Conservation (phyloP, 2,329 filamentous ascomycete genomes). For the Sporothrix variecibatus region DNA sequence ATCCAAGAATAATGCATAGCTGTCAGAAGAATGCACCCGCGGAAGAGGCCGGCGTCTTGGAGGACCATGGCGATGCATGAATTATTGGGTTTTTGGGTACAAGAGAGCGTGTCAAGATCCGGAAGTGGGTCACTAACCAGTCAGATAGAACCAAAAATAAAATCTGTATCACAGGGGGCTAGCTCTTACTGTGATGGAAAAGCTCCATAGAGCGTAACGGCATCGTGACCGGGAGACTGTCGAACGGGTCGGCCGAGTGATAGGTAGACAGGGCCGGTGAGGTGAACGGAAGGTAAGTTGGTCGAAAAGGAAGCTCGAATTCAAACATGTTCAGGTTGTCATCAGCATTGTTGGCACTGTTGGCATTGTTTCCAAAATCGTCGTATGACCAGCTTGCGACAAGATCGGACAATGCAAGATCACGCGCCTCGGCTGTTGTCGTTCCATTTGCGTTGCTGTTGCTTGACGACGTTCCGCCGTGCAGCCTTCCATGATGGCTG, state of each 20-base stretch:
- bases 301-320: neutral
- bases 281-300: neutral
- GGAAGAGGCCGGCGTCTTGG: neutral
- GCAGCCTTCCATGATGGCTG: neutral
- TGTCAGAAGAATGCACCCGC: neutral
- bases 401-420: neutral
- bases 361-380: neutral
- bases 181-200: slow-evolving; percentile 8
- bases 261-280: neutral
- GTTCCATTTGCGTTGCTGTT: neutral
- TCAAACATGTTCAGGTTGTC: neutral
- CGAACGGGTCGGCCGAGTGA: neutral
- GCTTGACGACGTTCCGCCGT: neutral
- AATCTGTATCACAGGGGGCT: neutral
- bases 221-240: slow-evolving; percentile 10
- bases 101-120: neutral
- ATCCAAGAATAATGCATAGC: slow-evolving; percentile 24
- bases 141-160: neutral
- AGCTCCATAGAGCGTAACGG: slow-evolving; percentile 16
- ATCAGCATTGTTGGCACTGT: neutral
- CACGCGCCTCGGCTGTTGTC: neutral
- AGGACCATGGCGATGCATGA: neutral
- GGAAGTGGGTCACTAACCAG: slow-evolving; percentile 14
- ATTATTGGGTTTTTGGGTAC: neutral
- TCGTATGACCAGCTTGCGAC: neutral